A percentile compares a stretch with the other conserved stretches of the same genome.
phyloP scores from a whole-genome alignment of 108 stramenopile species.

The Seminavis robusta region DNA sequence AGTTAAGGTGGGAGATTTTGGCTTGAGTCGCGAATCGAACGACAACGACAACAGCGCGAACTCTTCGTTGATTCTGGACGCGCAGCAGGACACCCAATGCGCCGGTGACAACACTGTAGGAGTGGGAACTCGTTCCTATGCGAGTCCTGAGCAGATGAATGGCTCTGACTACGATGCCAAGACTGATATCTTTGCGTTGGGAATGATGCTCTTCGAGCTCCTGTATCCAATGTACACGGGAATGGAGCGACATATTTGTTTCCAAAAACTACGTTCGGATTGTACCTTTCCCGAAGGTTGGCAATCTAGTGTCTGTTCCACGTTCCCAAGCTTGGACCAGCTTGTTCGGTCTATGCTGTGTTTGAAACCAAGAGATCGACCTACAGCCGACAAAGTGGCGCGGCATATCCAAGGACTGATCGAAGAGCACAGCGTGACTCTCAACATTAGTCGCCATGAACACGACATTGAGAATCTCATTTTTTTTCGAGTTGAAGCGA shows the following conservation, averaged over 20 bases:
- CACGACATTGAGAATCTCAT: conserved; percentile 50
- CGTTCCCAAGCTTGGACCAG: conserved; percentile 59
- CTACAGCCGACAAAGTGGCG: conserved; percentile 54
- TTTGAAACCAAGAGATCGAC: conserved; percentile 49
- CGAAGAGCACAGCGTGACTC: conserved; percentile 55
- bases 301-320: conserved; percentile 30
- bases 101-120: conserved; percentile 75
- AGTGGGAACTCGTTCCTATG: conserved; percentile 92
- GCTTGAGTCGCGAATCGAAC: conserved; percentile 66
- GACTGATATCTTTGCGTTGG: conserved; percentile 92
- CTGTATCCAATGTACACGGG: conserved; percentile 90
- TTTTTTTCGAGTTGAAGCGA: conserved; percentile 66
- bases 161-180: conserved; percentile 90
- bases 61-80: not conserved
- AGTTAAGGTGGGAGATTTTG: conserved; percentile 89
- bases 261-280: conserved; percentile 33
- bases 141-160: conserved; percentile 91
- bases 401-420: conserved; percentile 55
- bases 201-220: conserved; percentile 94
- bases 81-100: not conserved
- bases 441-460: not conserved
- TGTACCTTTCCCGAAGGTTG: conserved; percentile 62
- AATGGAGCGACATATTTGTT: conserved; percentile 59
- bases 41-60: conserved; percentile 4
- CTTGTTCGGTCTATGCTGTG: conserved; percentile 70